Evolutionary conservation across 2,329 filamentous ascomycete genomes (phyloP).

Genomic region (Aureobasidium subglaciale): DNA sequence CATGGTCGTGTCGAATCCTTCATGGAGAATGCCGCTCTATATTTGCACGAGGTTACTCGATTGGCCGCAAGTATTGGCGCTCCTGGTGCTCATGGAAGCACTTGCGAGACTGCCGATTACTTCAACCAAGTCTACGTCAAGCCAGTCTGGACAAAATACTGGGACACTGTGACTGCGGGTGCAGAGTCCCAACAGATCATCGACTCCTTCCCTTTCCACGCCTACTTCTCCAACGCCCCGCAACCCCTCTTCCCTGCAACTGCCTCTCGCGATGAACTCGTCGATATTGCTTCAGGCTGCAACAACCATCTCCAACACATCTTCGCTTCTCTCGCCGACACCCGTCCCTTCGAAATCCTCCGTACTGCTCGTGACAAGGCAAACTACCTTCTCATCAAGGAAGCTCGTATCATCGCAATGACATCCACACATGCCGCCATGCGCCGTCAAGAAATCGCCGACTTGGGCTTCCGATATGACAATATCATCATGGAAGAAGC

Average conservation of each 20-base stretch:
- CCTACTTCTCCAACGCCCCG: constrained; percentile 80
- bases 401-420: constrained; percentile 98
- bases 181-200: constrained; percentile 53
- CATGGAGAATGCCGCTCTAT: constrained; percentile 73
- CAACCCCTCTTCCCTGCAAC: constrained; percentile 72
- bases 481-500: constrained; percentile 98
- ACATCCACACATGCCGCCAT: constrained; percentile 97
- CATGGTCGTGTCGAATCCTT: constrained; percentile 92
- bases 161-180: constrained; percentile 53
- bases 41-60: constrained; percentile 76
- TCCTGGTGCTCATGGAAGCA: constrained; percentile 89
- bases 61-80: constrained; percentile 78
- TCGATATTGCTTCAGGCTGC: constrained; percentile 77
- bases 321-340: constrained; percentile 86
- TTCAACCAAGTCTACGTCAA: constrained; percentile 89
- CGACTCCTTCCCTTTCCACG: constrained; percentile 75
- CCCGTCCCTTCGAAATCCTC: constrained; percentile 89
- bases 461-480: constrained; percentile 92
- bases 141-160: constrained; percentile 83
- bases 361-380: constrained; percentile 84
- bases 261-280: constrained; percentile 55
- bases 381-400: constrained; percentile 89
- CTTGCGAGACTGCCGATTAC: constrained; percentile 93
- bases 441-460: constrained; percentile 80
- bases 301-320: constrained; percentile 83